These are phyloP conservation scores for Rhodotorula glutinis DNA, from an alignment of 1,284 basidiomycete species.

Conservation along the genomic window DNA sequence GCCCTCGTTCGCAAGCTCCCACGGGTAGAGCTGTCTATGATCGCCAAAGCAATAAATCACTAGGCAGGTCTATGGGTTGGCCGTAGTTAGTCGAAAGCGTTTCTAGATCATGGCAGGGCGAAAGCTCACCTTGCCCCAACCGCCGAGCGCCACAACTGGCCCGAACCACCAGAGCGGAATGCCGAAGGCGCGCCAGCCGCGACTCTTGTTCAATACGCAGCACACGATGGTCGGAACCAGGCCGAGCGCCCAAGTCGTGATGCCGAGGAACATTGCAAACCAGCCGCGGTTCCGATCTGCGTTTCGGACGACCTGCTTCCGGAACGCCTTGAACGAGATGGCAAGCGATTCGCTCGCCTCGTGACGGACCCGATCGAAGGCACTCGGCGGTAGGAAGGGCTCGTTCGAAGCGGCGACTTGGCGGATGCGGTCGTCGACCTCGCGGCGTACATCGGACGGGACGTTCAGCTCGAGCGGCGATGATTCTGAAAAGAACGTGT, in stretches of 20 bases:
- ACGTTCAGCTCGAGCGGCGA: constrained; percentile 38
- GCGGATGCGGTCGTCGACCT: constrained; percentile 21
- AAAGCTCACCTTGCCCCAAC: constrained; percentile 14
- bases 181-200: constrained; percentile 24
- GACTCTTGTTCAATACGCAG: constrained; percentile 22
- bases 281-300: constrained; percentile 34
- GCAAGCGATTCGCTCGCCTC: constrained; percentile 32
- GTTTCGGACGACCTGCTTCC: constrained; percentile 30
- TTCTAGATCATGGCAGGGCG: too few relatives aligned
- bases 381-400: constrained; percentile 28
- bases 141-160: constrained; percentile 22
- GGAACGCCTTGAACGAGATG: constrained; percentile 30
- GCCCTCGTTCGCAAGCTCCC: constrained; percentile 1
- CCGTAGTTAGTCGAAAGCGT: too few relatives aligned
- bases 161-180: constrained; percentile 35
- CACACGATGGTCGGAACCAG: constrained; percentile 34
- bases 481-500: constrained; percentile 26
- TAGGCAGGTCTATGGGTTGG: constrained; percentile 13
- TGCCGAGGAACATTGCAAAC: constrained; percentile 37
- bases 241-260: constrained; percentile 27
- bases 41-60: constrained; percentile 31
- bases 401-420: constrained; percentile 8
- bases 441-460: constrained; percentile 30
- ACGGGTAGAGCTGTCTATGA: constrained; percentile 31
- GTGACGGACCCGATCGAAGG: constrained; percentile 23